A percentile compares a stretch with the other conserved stretches of the same genome.
Conservation (phyloP, 257 asterid genomes). For the Pogostemon cablin region DNA sequence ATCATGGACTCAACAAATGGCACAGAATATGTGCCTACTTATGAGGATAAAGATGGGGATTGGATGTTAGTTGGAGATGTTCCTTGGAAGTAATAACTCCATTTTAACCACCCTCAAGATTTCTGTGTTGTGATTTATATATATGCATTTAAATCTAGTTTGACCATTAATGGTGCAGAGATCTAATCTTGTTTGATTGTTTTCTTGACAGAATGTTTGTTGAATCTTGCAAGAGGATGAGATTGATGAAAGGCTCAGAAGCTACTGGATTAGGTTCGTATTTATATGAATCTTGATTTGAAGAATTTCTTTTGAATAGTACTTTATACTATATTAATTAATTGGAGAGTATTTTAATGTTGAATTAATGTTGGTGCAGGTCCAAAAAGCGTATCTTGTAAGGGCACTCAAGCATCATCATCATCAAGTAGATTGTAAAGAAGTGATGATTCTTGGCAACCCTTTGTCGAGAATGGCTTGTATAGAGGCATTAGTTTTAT, state of each 20-base stretch:
- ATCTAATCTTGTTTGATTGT: not conserved
- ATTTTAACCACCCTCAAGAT: not conserved
- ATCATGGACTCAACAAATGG: conserved; percentile 55
- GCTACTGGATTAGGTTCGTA: conserved; percentile 35
- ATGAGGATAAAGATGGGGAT: conserved; percentile 76
- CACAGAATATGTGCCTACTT: conserved; percentile 55
- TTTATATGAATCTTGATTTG: not conserved
- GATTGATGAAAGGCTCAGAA: conserved; percentile 65
- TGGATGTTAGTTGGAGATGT: conserved; percentile 88
- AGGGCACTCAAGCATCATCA: conserved; percentile 42
- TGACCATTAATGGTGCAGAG: not conserved
- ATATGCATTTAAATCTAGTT: not conserved
- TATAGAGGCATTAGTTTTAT: conserved; percentile 28
- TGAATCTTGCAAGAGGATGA: conserved; percentile 64
- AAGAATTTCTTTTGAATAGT: not conserved
- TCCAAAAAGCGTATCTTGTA: conserved; percentile 39
- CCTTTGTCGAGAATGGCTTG: conserved; percentile 29
- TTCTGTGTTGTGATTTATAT: conserved; percentile 11
- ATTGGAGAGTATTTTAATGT: not conserved
- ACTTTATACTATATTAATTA: not conserved
- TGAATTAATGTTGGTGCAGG: conserved; percentile 27
- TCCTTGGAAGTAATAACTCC: conserved; percentile 56
- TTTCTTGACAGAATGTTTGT: conserved; percentile 61
- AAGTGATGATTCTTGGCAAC: conserved; percentile 24
- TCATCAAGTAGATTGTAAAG: conserved; percentile 31